phyloP scores from a whole-genome alignment of 2,329 filamentous ascomycete species.

The Chrysoporthe deuterocubensis region DNA sequence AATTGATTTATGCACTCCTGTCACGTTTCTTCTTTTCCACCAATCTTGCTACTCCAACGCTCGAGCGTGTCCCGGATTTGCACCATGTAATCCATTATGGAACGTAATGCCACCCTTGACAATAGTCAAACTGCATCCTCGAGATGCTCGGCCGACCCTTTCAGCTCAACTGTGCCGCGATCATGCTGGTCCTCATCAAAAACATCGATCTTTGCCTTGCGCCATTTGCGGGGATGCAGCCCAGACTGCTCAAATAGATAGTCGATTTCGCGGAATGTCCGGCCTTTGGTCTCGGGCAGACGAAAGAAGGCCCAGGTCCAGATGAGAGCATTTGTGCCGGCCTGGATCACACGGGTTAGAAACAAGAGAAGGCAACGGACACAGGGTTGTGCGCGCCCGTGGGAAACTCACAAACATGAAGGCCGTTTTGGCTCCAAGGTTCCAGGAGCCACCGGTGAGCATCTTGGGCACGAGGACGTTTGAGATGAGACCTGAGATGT shows the following conservation, averaged over 20 bases:
- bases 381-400: not conserved
- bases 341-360: slow-evolving; percentile 8
- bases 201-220: slow-evolving; percentile 3
- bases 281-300: slow-evolving; percentile 12
- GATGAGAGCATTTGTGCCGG: slow-evolving; percentile 9
- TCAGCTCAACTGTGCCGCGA: not conserved
- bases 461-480: slow-evolving; percentile 11
- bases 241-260: slow-evolving; percentile 11
- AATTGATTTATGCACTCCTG: too few species aligned
- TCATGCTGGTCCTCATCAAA: slow-evolving; percentile 5
- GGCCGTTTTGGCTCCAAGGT: slow-evolving; percentile 9
- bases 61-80: too few species aligned
- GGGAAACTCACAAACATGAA: slow-evolving; percentile 9
- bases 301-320: slow-evolving; percentile 10
- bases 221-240: slow-evolving; percentile 7
- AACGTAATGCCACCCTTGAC: too few species aligned
- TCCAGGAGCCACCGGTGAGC: slow-evolving; percentile 12
- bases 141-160: too few species aligned
- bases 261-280: slow-evolving; percentile 17
- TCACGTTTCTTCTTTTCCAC: too few species aligned
- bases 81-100: too few species aligned
- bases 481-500: not conserved
- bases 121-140: too few species aligned
- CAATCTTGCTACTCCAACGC: too few species aligned
- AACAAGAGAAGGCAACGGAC: not conserved